Evolutionary conservation across 306 rosid genomes (phyloP), one percentile per base, ranked within the genome.

Genomic region (Purshia tridentata): DNA sequence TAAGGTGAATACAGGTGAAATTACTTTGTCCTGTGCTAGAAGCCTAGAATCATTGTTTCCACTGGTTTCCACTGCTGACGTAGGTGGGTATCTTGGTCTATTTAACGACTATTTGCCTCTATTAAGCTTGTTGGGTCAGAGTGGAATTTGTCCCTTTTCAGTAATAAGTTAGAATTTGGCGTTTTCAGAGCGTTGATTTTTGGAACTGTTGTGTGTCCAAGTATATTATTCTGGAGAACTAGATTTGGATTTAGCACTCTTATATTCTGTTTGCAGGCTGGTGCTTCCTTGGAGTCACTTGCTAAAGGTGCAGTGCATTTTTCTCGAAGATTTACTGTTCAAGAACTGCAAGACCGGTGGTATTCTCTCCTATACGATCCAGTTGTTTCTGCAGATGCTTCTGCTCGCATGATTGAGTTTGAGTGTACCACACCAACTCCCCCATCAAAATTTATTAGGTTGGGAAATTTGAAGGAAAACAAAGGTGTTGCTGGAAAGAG

Each of bases 301-400:
- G 98, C 99, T 5, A 95, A 95, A 81, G 99, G 99, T 12, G 98
- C 98, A 4, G 98, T 92, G 74, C 93, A 86, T 67, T 95, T 95
- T 87, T 88, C 99, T 77, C 83, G 80, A 39, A 90, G 88, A 74
- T 95, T 80, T 82, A 83, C 87, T 74, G 77, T 87, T 72, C 80
- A 64, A 57, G 99, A 95, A 65, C 82, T 95, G 78, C 85, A 87
- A 50, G 98, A 95, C 60, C 84, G 99, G 64, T 95, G 98, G 99
- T 52, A 83, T 69, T 80, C 91, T 82, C 77, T 95, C 70, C 92
- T 95, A 68, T 95, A 85, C 67, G 93, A 90, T 84, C 88, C 92
- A 37, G 65, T 70, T 73, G 69, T 87, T 49, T 87, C 99, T 54
- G 79, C 74, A 8, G 87, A 88, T 12, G 91, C 96, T 16, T 82